Conservation (phyloP, 768 basidiomycete species). For the Omphalotus guepiniiformis region DNA sequence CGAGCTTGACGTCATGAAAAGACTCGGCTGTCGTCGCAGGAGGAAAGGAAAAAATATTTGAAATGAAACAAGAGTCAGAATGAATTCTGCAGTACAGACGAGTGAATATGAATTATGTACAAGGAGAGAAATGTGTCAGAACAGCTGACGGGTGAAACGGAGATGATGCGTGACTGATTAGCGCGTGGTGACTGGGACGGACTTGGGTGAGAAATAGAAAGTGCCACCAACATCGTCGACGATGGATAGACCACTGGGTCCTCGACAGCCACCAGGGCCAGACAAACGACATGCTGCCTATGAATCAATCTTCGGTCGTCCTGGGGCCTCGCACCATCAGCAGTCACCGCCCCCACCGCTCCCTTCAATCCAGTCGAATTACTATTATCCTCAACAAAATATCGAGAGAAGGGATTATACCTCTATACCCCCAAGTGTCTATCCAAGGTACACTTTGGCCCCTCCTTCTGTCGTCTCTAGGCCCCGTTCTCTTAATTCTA, state of each 20-base stretch:
- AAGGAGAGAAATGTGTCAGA: background rate
- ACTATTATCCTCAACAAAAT: constrained; percentile 25
- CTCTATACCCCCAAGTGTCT: constrained; percentile 23
- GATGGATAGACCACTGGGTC: constrained; percentile 58
- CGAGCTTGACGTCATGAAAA: too few relatives aligned
- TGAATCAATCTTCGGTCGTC: constrained; percentile 84
- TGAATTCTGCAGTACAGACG: too few relatives aligned
- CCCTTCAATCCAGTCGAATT: constrained; percentile 21
- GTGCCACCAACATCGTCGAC: constrained; percentile 8
- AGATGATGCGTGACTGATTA: background rate
- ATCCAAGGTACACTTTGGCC: constrained; percentile 21
- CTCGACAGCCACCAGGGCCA: constrained; percentile 39
- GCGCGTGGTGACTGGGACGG: constrained; percentile 5
- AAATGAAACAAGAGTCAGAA: too few relatives aligned
- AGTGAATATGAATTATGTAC: too few relatives aligned
- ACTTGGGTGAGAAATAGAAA: constrained; percentile 7
- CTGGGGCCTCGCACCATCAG: constrained; percentile 53
- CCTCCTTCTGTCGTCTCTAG: constrained; percentile 40
- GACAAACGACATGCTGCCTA: constrained; percentile 81
- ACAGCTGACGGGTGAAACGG: background rate
- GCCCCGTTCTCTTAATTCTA: constrained; percentile 48
- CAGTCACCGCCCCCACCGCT: constrained; percentile 19
- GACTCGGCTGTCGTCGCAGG: too few relatives aligned
- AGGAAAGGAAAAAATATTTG: too few relatives aligned
- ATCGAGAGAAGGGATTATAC: constrained; percentile 43